Conservation (phyloP, 106 monocot species). For the Phalaenopsis aphrodite region DNA sequence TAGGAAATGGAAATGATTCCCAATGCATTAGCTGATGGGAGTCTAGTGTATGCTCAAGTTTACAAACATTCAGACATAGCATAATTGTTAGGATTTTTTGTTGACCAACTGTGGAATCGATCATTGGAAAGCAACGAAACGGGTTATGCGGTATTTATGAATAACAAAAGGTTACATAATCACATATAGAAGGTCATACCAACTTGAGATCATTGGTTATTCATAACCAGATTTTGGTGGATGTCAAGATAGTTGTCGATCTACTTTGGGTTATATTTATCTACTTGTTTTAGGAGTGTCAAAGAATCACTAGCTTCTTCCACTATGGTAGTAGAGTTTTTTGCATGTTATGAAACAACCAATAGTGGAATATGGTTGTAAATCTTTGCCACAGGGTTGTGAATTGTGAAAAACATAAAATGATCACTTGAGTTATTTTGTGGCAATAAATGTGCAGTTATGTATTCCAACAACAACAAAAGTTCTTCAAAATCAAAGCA, state of each 20-base stretch:
- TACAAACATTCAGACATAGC: too few relatives aligned
- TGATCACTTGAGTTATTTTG: neutral
- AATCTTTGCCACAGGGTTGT: neutral
- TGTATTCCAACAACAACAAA: neutral
- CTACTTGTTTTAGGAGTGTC: neutral
- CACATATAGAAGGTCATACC: neutral
- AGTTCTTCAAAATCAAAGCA: too few relatives aligned
- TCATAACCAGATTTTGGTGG: neutral
- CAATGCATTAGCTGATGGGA: too few relatives aligned
- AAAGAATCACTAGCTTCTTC: neutral
- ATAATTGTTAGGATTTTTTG: neutral
- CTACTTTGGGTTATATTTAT: neutral
- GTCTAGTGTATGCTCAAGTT: too few relatives aligned
- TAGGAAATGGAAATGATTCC: too few relatives aligned
- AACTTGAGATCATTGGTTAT: neutral
- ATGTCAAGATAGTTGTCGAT: neutral
- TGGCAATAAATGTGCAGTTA: neutral
- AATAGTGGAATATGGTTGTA: neutral
- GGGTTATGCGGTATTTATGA: neutral
- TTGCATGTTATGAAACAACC: neutral
- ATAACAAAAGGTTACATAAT: conserved; percentile 1
- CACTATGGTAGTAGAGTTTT: neutral
- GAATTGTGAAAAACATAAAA: neutral
- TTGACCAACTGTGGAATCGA: neutral
- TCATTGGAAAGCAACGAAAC: neutral